Percentiles rank a stretch among this genome's conserved stretches.
These are phyloP conservation scores for Drechslerella stenobrocha DNA, from an alignment of 2,329 filamentous ascomycete genomes.

Conservation along the genomic window DNA sequence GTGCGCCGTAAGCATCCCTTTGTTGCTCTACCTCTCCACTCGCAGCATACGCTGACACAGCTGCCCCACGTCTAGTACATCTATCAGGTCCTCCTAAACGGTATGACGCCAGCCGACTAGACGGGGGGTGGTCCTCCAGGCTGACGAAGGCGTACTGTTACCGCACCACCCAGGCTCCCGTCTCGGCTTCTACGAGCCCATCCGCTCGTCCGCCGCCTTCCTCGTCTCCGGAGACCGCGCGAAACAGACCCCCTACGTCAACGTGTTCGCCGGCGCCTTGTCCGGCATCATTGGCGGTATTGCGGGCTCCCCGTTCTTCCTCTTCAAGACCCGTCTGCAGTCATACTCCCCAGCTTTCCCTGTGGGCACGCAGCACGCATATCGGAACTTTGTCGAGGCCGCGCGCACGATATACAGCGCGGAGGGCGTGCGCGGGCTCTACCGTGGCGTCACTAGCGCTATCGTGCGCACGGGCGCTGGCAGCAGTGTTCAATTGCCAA, in stretches of 20 bases:
- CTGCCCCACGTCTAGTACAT: slow-evolving; percentile 66
- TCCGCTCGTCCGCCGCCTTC: slow-evolving; percentile 72
- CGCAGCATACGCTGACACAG: slow-evolving; percentile 7
- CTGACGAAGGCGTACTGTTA: neutral
- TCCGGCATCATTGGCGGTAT: slow-evolving; percentile 90
- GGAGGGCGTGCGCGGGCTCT: slow-evolving; percentile 80
- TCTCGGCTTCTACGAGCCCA: slow-evolving; percentile 94
- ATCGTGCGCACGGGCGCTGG: slow-evolving; percentile 97
- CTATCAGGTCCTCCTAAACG: slow-evolving; percentile 95
- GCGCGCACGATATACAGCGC: slow-evolving; percentile 73
- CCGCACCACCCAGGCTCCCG: slow-evolving; percentile 68
- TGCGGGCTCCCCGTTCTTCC: slow-evolving; percentile 94
- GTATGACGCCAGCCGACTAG: neutral
- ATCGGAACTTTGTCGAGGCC: slow-evolving; percentile 82
- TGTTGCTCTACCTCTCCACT: slow-evolving; percentile 5
- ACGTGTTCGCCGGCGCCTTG: slow-evolving; percentile 86
- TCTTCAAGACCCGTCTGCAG: slow-evolving; percentile 94
- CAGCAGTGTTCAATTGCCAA: slow-evolving; percentile 92
- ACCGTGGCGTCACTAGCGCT: slow-evolving; percentile 85
- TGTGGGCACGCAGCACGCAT: slow-evolving; percentile 94
- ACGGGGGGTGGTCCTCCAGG: neutral
- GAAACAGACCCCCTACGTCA: slow-evolving; percentile 84
- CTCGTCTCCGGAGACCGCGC: slow-evolving; percentile 71
- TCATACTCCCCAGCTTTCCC: slow-evolving; percentile 90
- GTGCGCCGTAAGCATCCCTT: slow-evolving; percentile 66